Evolutionary conservation across 2,329 filamentous ascomycete species (phyloP).

Genomic region (Ophiocordyceps camponoti-floridani): DNA sequence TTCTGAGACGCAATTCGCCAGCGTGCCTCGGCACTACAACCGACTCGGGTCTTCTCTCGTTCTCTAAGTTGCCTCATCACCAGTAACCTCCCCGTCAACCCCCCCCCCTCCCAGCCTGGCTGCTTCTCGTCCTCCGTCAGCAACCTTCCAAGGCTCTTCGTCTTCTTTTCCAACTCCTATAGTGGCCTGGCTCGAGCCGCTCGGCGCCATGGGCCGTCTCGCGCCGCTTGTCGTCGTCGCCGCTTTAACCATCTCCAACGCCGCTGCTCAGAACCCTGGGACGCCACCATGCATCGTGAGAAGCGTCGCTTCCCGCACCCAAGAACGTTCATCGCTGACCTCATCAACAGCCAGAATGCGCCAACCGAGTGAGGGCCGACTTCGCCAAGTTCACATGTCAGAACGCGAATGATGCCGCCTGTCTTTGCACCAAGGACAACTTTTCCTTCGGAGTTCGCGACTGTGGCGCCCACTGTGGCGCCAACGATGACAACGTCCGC

Average conservation of each 20-base stretch:
- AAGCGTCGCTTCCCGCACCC: constrained; percentile 1
- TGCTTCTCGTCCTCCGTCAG: not conserved
- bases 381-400: constrained; percentile 9
- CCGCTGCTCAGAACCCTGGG: constrained; percentile 8
- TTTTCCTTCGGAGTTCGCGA: constrained; percentile 15
- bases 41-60: not conserved
- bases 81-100: not conserved
- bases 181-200: not conserved
- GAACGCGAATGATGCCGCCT: constrained; percentile 14
- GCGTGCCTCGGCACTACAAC: not conserved
- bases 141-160: not conserved
- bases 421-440: constrained; percentile 17
- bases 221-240: constrained; percentile 10
- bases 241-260: constrained; percentile 9
- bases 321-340: not conserved
- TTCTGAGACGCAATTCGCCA: not conserved
- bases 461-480: constrained; percentile 14
- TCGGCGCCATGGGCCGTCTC: constrained; percentile 6
- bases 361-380: constrained; percentile 5
- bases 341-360: constrained; percentile 6
- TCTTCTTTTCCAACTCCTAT: not conserved
- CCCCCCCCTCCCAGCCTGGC: not conserved
- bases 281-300: constrained; percentile 14
- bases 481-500: constrained; percentile 11
- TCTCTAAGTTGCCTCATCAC: not conserved